These are phyloP conservation scores for Cenococcum geophilum DNA, from an alignment of 495 filamentous ascomycete species.

Conservation along the genomic window DNA sequence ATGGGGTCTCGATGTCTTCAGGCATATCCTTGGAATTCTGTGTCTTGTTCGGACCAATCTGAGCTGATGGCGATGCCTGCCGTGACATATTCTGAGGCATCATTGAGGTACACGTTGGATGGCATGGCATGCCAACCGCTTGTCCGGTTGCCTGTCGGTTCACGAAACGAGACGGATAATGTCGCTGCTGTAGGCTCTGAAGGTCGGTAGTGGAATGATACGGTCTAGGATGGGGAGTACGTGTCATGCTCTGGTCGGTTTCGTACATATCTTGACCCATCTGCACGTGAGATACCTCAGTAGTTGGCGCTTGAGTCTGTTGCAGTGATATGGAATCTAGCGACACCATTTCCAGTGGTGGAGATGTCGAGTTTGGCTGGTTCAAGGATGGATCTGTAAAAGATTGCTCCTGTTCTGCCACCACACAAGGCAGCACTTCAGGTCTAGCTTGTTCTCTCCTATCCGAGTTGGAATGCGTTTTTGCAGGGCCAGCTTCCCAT, in stretches of 20 bases:
- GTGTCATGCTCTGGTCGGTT: background rate
- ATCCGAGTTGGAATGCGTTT: too few species aligned
- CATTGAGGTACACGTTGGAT: conserved; percentile 1
- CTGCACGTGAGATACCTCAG: background rate
- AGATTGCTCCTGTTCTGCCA: too few species aligned
- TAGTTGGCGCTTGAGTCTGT: too few species aligned
- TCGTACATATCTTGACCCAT: background rate
- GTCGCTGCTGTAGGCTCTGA: conserved; percentile 42
- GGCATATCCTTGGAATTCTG: too few species aligned
- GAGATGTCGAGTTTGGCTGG: too few species aligned
- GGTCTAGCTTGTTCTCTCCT: too few species aligned
- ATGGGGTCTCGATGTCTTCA: too few species aligned
- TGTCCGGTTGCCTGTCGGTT: background rate
- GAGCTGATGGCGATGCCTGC: conserved; percentile 61
- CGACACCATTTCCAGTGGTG: too few species aligned
- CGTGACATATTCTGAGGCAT: conserved; percentile 62
- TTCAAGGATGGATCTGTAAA: too few species aligned
- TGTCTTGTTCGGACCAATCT: conserved; percentile 60
- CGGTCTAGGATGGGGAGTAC: conserved; percentile 21
- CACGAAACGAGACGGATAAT: background rate
- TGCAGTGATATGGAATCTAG: too few species aligned
- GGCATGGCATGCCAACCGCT: background rate
- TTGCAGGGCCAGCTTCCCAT: too few species aligned
- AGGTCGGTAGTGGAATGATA: conserved; percentile 50
- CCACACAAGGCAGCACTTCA: too few species aligned